Evolutionary conservation across 352 stramenopile species (phyloP), one percentile per base, ranked within the genome.

Genomic region (Thalassiosira mediterranea): DNA sequence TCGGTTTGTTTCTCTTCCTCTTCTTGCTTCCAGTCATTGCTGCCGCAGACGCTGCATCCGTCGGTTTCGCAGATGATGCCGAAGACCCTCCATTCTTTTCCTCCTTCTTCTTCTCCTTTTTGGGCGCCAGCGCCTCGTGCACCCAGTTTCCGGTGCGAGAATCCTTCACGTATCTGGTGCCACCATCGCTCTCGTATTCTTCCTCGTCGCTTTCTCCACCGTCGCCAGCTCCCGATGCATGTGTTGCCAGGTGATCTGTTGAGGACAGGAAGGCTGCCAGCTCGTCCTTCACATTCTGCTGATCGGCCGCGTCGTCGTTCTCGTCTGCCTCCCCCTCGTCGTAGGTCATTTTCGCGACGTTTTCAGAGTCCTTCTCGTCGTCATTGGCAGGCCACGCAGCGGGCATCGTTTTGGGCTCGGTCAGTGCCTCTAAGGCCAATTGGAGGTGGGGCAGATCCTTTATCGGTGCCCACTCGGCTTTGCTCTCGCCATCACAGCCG

Each of bases 21-120:
- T 89, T 89, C 57, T 81, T 81, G 40, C 31, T 56, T 49, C 13
- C 26, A 26, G 42, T 37, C 42, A 38, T 44, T 79, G 72, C 10
- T 37, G 48, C 19, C 70, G 71, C 26, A 40, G 32, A 0, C 56
- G 32, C 29, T 71, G 25, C 42, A 57, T 1, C 31, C 4, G 25
- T 63, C 48, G 26, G 7, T 10, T 4, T 8, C 4, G 15, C 10
- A 53, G 28, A n/a, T 11, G 3, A 10, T 49, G 46, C 25, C 8
- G 37, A 11, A 25, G 25, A 58, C 89, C 83, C 93, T 72, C 93
- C 92, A 19, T 95, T 88, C 28, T 79, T 93, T 32, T 96, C 92
- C 51, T 92, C 90, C 49, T 93, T 93, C 19, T 95, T 94, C 65
- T 95, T 96, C 62, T 90, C 92, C 23, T 75, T 51, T 62, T 44